Conservation (phyloP, 192 early-diverging fungal genomes). For the Entomortierella chlamydospora region DNA sequence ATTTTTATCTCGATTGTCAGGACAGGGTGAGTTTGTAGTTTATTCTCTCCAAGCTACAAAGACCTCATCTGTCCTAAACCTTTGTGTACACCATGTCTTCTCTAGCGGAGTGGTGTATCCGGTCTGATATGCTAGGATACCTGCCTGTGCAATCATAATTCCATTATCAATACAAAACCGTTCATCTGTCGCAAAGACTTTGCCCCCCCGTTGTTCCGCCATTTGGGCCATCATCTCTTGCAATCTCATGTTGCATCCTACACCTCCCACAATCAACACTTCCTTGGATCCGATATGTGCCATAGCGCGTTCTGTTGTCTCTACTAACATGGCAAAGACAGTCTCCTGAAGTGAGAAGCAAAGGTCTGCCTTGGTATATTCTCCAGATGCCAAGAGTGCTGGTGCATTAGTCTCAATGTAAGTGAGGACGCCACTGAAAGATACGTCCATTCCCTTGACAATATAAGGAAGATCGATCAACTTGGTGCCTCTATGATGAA, state of each 20-base stretch:
- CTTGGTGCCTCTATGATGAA: conserved; percentile 80
- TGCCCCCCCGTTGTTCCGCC: conserved; percentile 87
- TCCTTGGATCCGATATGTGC: conserved; percentile 93
- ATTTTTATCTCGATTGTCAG: no score
- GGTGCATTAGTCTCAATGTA: conserved; percentile 83
- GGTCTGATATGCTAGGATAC: conserved; percentile 84
- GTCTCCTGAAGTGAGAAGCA: conserved; percentile 98
- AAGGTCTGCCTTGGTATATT: conserved; percentile 85
- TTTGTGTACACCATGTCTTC: conserved; percentile 93
- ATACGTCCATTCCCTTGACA: conserved; percentile 99
- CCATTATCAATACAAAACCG: conserved; percentile 99
- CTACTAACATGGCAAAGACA: conserved; percentile 99
- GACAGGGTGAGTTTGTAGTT: no score
- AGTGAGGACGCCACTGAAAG: conserved; percentile 95
- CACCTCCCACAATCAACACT: conserved; percentile 96
- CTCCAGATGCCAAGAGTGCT: conserved; percentile 62
- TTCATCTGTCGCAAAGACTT: conserved; percentile 97
- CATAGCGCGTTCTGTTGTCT: conserved; percentile 98
- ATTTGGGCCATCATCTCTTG: conserved; percentile 99
- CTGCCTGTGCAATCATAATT: conserved; percentile 99
- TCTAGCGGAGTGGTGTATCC: conserved; percentile 85
- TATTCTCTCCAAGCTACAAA: conserved; percentile 81
- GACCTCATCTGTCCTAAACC: conserved; percentile 91
- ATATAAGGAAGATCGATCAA: conserved; percentile 93
- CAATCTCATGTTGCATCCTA: conserved; percentile 93